Percentiles rank a stretch among this genome's conserved stretches.
phyloP scores from a whole-genome alignment of 208 protist genomes.

The Endotrypanum monterogeii region DNA sequence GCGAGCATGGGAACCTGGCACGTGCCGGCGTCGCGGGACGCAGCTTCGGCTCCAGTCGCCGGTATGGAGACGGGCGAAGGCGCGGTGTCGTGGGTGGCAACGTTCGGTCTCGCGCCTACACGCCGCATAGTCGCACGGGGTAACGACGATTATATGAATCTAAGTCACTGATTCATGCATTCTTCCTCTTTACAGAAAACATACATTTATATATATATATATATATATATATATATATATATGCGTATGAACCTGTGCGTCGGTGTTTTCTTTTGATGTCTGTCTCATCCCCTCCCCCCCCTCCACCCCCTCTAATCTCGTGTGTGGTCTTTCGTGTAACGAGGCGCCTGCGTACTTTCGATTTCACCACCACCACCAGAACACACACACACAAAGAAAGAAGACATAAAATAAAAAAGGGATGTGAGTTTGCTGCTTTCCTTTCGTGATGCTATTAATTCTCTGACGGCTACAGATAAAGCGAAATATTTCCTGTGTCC shows the following conservation, averaged over 20 bases:
- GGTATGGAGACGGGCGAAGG: slow-evolving; percentile 6
- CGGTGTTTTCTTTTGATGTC: not conserved
- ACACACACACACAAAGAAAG: too few species aligned
- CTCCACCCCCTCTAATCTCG: too few species aligned
- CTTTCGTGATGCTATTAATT: too few species aligned
- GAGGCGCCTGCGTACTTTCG: not conserved
- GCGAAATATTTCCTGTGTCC: too few species aligned
- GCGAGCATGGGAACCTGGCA: not conserved
- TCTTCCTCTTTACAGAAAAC: too few species aligned
- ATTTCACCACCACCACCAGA: not conserved
- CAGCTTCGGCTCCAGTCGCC: slow-evolving; percentile 18
- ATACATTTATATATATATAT: too few species aligned
- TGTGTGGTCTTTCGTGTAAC: not conserved
- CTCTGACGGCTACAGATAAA: too few species aligned
- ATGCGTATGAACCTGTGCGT: too few species aligned
- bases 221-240: too few species aligned
- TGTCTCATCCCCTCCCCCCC: too few species aligned
- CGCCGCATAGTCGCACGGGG: slow-evolving; percentile 1
- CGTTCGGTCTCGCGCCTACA: not conserved
- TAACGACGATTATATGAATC: not conserved
- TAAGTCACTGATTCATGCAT: not conserved
- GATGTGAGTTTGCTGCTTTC: too few species aligned
- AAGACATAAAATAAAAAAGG: too few species aligned
- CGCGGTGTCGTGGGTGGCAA: slow-evolving; percentile 14
- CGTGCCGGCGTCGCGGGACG: slow-evolving; percentile 6